Conservation (phyloP, 2,329 filamentous ascomycete species). For the Domatiomyces globalis region DNA sequence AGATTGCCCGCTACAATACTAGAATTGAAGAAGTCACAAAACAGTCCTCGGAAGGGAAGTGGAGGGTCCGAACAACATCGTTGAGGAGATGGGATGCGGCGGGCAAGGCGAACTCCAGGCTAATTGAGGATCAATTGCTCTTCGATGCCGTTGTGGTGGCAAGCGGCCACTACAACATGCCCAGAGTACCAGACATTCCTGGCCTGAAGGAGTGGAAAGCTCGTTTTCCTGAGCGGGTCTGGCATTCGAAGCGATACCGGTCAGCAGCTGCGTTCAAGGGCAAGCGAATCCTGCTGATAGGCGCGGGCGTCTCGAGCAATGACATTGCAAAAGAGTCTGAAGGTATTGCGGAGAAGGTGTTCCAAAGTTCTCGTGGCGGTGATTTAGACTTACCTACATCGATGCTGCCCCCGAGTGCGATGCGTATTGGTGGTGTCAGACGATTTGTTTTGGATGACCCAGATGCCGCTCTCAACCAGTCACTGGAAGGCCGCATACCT, state of each 20-base stretch:
- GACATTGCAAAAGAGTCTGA: slow-evolving; percentile 42
- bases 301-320: slow-evolving; percentile 41
- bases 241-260: slow-evolving; percentile 40
- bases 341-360: slow-evolving; percentile 31
- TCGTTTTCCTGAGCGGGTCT: slow-evolving; percentile 31
- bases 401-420: slow-evolving; percentile 40
- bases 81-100: slow-evolving; percentile 20
- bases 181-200: slow-evolving; percentile 35
- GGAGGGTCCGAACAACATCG: slow-evolving; percentile 39
- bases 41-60: slow-evolving; percentile 26
- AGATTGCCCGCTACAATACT: slow-evolving; percentile 42
- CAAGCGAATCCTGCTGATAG: slow-evolving; percentile 44
- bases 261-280: slow-evolving; percentile 35
- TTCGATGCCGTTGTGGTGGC: slow-evolving; percentile 42
- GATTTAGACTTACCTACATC: slow-evolving; percentile 43
- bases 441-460: slow-evolving; percentile 28
- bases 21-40: slow-evolving; percentile 43
- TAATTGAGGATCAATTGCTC: slow-evolving; percentile 16
- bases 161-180: slow-evolving; percentile 41
- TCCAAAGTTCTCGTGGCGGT: slow-evolving; percentile 46
- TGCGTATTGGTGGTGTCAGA: slow-evolving; percentile 39
- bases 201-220: slow-evolving; percentile 35
- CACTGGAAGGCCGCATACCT: slow-evolving; percentile 29
- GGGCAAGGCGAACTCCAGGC: background rate
- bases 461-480: background rate